Percentiles rank a stretch among this genome's conserved stretches.
Evolutionary conservation across 2,329 filamentous ascomycete species (phyloP).

Genomic region (Colletotrichum navitas): DNA sequence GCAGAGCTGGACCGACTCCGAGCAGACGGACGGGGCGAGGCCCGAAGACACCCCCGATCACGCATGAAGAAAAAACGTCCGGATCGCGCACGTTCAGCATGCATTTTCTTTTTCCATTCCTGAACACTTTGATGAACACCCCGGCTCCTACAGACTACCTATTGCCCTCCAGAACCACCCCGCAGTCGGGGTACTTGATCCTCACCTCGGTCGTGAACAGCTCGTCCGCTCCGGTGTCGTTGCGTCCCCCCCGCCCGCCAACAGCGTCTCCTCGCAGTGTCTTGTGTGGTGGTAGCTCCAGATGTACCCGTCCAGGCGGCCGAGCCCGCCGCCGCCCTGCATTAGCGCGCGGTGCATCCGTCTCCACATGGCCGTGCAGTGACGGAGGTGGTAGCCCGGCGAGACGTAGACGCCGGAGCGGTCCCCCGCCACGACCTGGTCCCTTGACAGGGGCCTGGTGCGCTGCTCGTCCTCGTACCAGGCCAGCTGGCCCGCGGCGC

Average conservation of each 20-base stretch:
- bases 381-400: conserved; percentile 32
- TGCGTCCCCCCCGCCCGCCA: not conserved
- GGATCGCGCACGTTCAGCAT: not conserved
- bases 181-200: conserved; percentile 40
- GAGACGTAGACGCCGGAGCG: conserved; percentile 24
- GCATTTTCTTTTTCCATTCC: not conserved
- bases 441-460: conserved; percentile 6
- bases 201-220: conserved; percentile 34
- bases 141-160: not conserved
- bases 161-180: not conserved
- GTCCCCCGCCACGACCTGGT: conserved; percentile 31
- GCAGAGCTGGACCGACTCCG: conserved; percentile 20
- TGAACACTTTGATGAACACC: not conserved
- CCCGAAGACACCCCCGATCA: not conserved
- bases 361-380: conserved; percentile 39
- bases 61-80: not conserved
- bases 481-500: conserved; percentile 3
- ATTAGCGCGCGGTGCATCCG: conserved; percentile 38
- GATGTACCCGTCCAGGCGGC: conserved; percentile 31
- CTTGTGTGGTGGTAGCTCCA: conserved; percentile 38
- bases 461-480: conserved; percentile 29
- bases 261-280: conserved; percentile 38
- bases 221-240: not conserved
- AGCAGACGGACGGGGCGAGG: not conserved
- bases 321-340: conserved; percentile 28